Percentiles rank a stretch among this genome's conserved stretches.
phyloP scores from a whole-genome alignment of 2,329 filamentous ascomycete species.

The Talaromyces verruculosus region DNA sequence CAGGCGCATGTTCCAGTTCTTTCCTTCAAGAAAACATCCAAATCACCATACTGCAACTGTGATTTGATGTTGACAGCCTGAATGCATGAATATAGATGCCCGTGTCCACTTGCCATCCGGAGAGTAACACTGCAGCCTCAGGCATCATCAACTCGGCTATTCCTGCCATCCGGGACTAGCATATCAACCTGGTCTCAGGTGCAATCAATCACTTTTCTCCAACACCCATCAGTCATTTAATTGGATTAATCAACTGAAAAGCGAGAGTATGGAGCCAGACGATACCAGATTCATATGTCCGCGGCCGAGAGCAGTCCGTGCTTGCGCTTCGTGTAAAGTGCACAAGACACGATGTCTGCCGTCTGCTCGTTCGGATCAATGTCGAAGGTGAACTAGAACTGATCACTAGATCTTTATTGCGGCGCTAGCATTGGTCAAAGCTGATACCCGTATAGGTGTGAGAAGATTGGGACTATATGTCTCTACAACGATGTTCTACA shows the following conservation, averaged over 20 bases:
- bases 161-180: slow-evolving; percentile 10
- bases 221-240: not conserved
- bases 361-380: slow-evolving; percentile 9
- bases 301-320: slow-evolving; percentile 16
- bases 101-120: slow-evolving; percentile 19
- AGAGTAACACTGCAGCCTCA: not conserved
- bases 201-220: not conserved
- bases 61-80: not conserved
- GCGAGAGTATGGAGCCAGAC: not conserved
- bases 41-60: not conserved
- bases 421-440: not conserved
- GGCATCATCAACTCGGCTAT: not conserved
- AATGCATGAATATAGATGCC: not conserved
- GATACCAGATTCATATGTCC: slow-evolving; percentile 15
- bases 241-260: not conserved
- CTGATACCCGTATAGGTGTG: slow-evolving; percentile 7
- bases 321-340: slow-evolving; percentile 15
- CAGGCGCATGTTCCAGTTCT: not conserved
- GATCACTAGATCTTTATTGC: not conserved
- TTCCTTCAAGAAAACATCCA: too few relatives aligned
- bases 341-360: slow-evolving; percentile 21
- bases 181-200: not conserved
- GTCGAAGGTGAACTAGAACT: slow-evolving; percentile 18
- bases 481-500: not conserved
- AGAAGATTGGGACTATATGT: slow-evolving; percentile 17